phyloP scores from a whole-genome alignment of 805 yeast species.

The Candida palmyrensis region DNA sequence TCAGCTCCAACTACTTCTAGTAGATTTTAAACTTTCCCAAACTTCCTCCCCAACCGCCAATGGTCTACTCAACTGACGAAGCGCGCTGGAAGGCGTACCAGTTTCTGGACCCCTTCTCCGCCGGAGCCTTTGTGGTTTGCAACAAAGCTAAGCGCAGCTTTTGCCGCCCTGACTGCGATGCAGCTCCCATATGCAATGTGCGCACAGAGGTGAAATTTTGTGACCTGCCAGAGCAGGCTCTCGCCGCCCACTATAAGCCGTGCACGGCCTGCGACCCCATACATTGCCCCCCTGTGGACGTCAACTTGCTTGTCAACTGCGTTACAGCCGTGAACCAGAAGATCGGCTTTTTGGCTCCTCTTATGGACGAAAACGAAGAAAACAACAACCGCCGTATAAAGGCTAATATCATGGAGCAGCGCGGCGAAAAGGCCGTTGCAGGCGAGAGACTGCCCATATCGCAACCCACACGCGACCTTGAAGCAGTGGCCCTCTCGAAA shows the following conservation, averaged over 20 bases:
- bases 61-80: slow-evolving; percentile 39
- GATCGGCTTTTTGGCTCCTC: slow-evolving; percentile 55
- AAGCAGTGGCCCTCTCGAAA: slow-evolving; percentile 34
- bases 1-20: background rate
- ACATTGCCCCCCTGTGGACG: slow-evolving; percentile 40
- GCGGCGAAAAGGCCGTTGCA: slow-evolving; percentile 18
- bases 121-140: slow-evolving; percentile 52
- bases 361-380: slow-evolving; percentile 42
- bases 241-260: slow-evolving; percentile 39
- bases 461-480: slow-evolving; percentile 26
- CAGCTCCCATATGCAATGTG: slow-evolving; percentile 36
- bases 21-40: background rate
- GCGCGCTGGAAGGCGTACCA: slow-evolving; percentile 61
- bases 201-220: slow-evolving; percentile 44
- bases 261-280: slow-evolving; percentile 56
- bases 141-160: slow-evolving; percentile 37
- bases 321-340: slow-evolving; percentile 50
- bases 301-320: slow-evolving; percentile 41
- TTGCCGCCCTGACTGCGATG: slow-evolving; percentile 70
- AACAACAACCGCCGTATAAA: slow-evolving; percentile 30
- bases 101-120: slow-evolving; percentile 61
- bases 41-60: slow-evolving; percentile 7
- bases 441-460: slow-evolving; percentile 22
- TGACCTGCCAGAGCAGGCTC: slow-evolving; percentile 36
- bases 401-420: slow-evolving; percentile 28